phyloP scores from a whole-genome alignment of 2,329 filamentous ascomycete species.

The Talaromyces marneffei region DNA sequence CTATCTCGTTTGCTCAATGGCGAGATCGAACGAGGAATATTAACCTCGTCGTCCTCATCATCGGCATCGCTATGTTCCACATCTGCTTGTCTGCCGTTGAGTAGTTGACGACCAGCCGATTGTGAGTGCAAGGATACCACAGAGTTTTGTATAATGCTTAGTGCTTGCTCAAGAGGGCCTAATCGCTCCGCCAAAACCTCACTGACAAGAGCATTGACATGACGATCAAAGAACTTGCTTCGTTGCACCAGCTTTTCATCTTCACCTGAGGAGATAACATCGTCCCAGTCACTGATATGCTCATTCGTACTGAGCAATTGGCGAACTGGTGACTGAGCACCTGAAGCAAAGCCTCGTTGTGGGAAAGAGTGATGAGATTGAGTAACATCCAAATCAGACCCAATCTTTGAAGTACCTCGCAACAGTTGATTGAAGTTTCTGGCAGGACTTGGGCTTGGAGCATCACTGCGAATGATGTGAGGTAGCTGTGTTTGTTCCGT shows the following conservation, averaged over 20 bases:
- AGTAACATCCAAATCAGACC: conserved; percentile 27
- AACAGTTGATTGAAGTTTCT: conserved; percentile 44
- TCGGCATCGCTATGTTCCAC: conserved; percentile 79
- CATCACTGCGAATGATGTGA: conserved; percentile 57
- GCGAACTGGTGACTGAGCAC: conserved; percentile 51
- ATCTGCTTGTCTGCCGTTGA: conserved; percentile 65
- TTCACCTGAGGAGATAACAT: conserved; percentile 72
- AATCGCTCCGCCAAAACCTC: conserved; percentile 69
- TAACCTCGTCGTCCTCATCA: conserved; percentile 67
- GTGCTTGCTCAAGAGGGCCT: conserved; percentile 71
- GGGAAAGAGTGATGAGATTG: conserved; percentile 46
- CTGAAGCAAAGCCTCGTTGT: conserved; percentile 59
- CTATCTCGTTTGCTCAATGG: conserved; percentile 63
- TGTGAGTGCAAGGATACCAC: conserved; percentile 55
- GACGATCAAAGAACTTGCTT: conserved; percentile 83
- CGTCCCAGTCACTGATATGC: conserved; percentile 86
- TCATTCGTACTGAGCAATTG: conserved; percentile 57
- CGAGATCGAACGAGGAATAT: conserved; percentile 63
- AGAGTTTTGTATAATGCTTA: conserved; percentile 68
- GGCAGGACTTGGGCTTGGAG: conserved; percentile 66
- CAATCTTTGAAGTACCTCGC: conserved; percentile 42
- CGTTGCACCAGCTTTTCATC: conserved; percentile 76
- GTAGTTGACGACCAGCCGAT: conserved; percentile 53
- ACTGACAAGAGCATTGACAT: conserved; percentile 80
- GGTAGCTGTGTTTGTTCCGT: conserved; percentile 40